Conservation (phyloP, 2,329 filamentous ascomycete species). For the Exophiala mesophila region DNA sequence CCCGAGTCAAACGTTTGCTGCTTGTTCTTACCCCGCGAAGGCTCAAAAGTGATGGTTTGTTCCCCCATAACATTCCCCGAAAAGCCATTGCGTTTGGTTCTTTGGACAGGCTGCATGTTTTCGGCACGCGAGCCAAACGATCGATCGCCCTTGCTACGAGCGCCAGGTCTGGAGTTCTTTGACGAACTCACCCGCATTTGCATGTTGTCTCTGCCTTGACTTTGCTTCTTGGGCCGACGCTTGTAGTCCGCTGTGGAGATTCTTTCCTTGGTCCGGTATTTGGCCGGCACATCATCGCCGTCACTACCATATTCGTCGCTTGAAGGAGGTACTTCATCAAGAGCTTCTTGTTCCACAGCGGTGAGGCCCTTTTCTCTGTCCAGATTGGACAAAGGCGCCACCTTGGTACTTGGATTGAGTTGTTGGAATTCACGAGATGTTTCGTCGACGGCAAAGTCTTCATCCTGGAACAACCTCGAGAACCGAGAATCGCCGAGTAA, state of each 20-base stretch:
- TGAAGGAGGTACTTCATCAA: slow-evolving; percentile 47
- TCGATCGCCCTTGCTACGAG: slow-evolving; percentile 43
- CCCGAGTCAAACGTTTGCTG: slow-evolving; percentile 9
- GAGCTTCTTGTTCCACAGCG: slow-evolving; percentile 57
- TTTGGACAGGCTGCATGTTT: slow-evolving; percentile 36
- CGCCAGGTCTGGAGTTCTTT: slow-evolving; percentile 34
- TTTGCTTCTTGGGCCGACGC: slow-evolving; percentile 36
- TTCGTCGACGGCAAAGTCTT: slow-evolving; percentile 90
- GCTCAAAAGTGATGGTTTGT: slow-evolving; percentile 58
- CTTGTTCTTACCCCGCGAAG: slow-evolving; percentile 40
- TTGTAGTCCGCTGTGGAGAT: slow-evolving; percentile 55
- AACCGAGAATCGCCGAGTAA: slow-evolving; percentile 84
- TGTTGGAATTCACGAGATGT: slow-evolving; percentile 77
- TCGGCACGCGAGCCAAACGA: slow-evolving; percentile 56
- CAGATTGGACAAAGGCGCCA: slow-evolving; percentile 24
- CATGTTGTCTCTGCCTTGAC: slow-evolving; percentile 43
- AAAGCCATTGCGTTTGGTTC: slow-evolving; percentile 26
- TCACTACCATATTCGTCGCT: slow-evolving; percentile 35
- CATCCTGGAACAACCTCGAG: slow-evolving; percentile 81
- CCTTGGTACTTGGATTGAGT: slow-evolving; percentile 78
- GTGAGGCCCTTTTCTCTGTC: slow-evolving; percentile 50
- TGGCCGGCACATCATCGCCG: slow-evolving; percentile 30
- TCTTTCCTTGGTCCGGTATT: slow-evolving; percentile 34
- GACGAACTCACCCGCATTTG: slow-evolving; percentile 53
- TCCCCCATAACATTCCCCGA: slow-evolving; percentile 41